Percentiles rank a stretch among this genome's conserved stretches.
Conservation (phyloP, 169 alveolate genomes). For the Plasmodium berghei region DNA sequence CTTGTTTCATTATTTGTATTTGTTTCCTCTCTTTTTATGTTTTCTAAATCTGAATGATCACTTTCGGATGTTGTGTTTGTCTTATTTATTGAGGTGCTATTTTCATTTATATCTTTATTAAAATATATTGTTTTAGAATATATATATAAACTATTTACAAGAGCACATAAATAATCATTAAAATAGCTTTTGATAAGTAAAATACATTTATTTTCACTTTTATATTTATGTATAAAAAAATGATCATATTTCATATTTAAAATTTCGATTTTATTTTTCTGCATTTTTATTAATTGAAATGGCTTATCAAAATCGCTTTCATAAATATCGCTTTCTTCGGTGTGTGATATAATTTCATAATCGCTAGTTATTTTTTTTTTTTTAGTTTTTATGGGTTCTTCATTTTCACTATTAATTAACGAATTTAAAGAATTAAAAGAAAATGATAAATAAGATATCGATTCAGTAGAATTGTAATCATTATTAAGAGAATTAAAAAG, state of each 20-base stretch:
- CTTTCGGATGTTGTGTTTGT: too few species aligned
- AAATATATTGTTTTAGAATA: conserved; percentile 54
- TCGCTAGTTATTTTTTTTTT: neutral
- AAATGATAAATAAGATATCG: conserved; percentile 39
- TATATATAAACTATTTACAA: conserved; percentile 59
- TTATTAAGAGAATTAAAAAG: conserved; percentile 39
- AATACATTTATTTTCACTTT: conserved; percentile 56
- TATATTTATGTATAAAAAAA: conserved; percentile 64
- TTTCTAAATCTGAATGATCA: too few species aligned
- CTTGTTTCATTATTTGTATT: neutral
- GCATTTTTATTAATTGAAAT: conserved; percentile 62
- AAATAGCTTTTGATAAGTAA: conserved; percentile 69
- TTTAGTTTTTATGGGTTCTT: neutral
- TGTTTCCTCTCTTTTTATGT: too few species aligned
- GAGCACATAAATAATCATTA: conserved; percentile 73
- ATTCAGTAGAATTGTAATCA: conserved; percentile 18
- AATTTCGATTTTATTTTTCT: conserved; percentile 57
- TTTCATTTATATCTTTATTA: neutral
- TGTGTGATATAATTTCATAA: neutral
- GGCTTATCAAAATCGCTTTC: neutral
- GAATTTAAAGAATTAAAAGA: conserved; percentile 50
- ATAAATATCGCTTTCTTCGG: neutral
- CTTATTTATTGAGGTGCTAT: too few species aligned
- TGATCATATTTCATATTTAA: conserved; percentile 65
- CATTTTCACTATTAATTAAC: conserved; percentile 3